phyloP scores from a whole-genome alignment of 2,329 filamentous ascomycete genomes.

The Colletotrichum tropicicola region DNA sequence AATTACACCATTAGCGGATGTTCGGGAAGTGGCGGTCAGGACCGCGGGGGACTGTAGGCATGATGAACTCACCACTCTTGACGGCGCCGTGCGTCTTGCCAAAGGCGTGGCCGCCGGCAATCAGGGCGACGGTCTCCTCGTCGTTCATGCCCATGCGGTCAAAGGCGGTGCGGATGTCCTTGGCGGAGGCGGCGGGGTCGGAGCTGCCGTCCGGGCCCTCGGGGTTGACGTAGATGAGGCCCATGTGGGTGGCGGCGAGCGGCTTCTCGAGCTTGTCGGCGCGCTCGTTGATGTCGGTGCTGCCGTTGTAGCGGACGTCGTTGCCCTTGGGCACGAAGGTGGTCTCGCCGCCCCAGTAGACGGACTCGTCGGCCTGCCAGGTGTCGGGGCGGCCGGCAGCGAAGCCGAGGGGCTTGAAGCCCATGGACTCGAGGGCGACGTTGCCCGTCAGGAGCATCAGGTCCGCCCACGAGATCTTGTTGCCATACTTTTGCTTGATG shows the following conservation, averaged over 20 bases:
- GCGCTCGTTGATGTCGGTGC: slow-evolving; percentile 28
- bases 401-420: slow-evolving; percentile 78
- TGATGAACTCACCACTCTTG: slow-evolving; percentile 10
- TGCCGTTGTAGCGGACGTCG: slow-evolving; percentile 70
- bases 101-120: slow-evolving; percentile 81
- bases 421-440: slow-evolving; percentile 81
- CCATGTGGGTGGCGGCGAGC: slow-evolving; percentile 75
- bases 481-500: slow-evolving; percentile 86
- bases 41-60: no score
- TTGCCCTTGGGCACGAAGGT: slow-evolving; percentile 74
- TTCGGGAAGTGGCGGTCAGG: neutral
- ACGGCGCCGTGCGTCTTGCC: slow-evolving; percentile 84
- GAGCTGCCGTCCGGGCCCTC: slow-evolving; percentile 79
- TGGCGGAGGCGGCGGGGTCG: slow-evolving; percentile 73
- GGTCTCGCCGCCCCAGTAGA: slow-evolving; percentile 80
- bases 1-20: slow-evolving; percentile 30
- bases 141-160: slow-evolving; percentile 86
- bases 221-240: slow-evolving; percentile 85
- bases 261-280: slow-evolving; percentile 65
- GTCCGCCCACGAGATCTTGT: slow-evolving; percentile 85
- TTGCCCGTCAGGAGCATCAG: slow-evolving; percentile 77
- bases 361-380: slow-evolving; percentile 79
- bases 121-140: slow-evolving; percentile 82
- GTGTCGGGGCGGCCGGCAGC: slow-evolving; percentile 76
- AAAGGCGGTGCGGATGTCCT: slow-evolving; percentile 80